Evolutionary conservation across 129 eudicot species (phyloP), one percentile per base, ranked within the genome.

Genomic region (Erigeron canadensis): DNA sequence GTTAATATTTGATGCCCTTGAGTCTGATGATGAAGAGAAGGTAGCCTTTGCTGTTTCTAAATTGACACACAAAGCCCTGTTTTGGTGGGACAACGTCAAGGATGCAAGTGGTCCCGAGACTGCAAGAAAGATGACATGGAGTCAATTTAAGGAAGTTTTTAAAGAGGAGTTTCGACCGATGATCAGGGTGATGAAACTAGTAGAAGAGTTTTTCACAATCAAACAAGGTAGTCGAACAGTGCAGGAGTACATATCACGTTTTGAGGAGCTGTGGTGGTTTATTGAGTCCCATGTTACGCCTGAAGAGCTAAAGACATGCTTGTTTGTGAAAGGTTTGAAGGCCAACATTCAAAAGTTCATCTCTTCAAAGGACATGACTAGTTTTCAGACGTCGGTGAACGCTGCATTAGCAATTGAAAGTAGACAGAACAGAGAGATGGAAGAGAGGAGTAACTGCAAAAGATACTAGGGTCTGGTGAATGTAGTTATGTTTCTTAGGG

Each of bases 391-490:
- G 13, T 10, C 61, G 9, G 23, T 68, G 13, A 2, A 68, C 15
- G 73, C 73, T 68, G 73, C 73, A 6, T 18, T 18, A 34, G 46
- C 16, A 23, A 50, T 50, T 65, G 56, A 48, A 22, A 37, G 1
- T 39, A 4, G 3, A 51, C 13, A 51, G 34, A 69, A 69, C 15
- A 69, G 21, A 5, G 5, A 12, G 8, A 5, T 50, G 23, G 48
- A 44, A 21, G 51, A 59, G 42, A 59, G 7, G 42, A 59, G 28
- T 0, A 44, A 66, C 46, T 12, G 11, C 19, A 66, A 45, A 7
- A 37, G 10, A 48, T 5, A 15, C 22, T 37, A 12, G 2, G 22
- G 15, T 39, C n/a, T 42, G 56, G 22, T 55, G 61, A 22, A 55
- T 16, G 23, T 19, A 9, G 61, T 55, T 4, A 22, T 22, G 61